Conservation (phyloP, 192 early-diverging fungal species). For the Helicostylum pulchrum region DNA sequence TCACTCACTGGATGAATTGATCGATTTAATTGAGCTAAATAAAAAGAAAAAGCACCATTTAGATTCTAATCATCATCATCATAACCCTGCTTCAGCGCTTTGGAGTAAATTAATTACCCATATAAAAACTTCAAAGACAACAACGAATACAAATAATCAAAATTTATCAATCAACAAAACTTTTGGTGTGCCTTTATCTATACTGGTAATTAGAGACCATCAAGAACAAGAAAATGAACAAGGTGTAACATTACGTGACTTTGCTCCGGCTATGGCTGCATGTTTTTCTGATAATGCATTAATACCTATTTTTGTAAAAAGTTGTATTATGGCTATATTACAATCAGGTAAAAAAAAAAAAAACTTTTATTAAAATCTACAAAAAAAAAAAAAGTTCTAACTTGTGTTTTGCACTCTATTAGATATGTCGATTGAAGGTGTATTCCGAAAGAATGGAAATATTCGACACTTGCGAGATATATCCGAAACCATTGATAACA, state of each 20-base stretch:
- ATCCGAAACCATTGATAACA: conserved; percentile 67
- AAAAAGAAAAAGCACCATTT: conserved; percentile 34
- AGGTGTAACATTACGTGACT: neutral
- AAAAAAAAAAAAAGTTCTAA: conserved; percentile 13
- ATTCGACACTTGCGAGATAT: conserved; percentile 87
- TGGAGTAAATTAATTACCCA: conserved; percentile 15
- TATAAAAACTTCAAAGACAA: neutral
- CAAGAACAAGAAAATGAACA: neutral
- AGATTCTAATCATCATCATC: no score
- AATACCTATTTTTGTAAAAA: conserved; percentile 86
- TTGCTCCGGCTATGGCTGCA: conserved; percentile 8
- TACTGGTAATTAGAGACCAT: neutral
- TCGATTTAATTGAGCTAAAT: conserved; percentile 70
- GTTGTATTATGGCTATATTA: conserved; percentile 69
- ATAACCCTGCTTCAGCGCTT: neutral
- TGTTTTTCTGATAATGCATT: conserved; percentile 56
- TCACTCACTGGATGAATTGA: conserved; percentile 69
- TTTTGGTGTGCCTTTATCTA: conserved; percentile 13
- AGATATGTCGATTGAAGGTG: conserved; percentile 87
- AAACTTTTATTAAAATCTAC: neutral
- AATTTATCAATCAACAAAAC: neutral
- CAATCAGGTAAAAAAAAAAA: conserved; percentile 54
- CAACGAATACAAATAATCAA: neutral
- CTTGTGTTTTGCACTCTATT: conserved; percentile 17
- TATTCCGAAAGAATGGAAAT: conserved; percentile 98